These are phyloP conservation scores for Russula griseocarnosa DNA, from an alignment of 768 basidiomycete genomes.

Conservation along the genomic window DNA sequence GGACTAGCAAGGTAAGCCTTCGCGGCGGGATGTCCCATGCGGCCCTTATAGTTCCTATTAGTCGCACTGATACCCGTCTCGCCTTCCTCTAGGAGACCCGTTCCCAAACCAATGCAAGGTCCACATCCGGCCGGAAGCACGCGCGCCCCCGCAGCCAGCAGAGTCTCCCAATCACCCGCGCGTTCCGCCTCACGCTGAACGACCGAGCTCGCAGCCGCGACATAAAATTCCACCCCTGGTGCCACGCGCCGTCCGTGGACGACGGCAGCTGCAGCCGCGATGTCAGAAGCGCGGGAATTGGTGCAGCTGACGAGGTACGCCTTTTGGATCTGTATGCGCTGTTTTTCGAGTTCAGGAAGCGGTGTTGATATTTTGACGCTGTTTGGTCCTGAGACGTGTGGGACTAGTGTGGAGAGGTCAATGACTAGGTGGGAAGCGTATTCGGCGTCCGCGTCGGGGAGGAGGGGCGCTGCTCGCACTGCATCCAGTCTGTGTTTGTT, in stretches of 20 bases:
- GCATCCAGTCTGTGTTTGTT: constrained; percentile 67
- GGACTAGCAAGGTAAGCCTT: constrained; percentile 95
- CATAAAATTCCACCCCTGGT: constrained; percentile 91
- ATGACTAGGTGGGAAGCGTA: constrained; percentile 88
- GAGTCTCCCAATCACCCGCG: constrained; percentile 81
- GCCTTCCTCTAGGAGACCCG: constrained; percentile 89
- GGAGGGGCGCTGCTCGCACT: constrained; percentile 50
- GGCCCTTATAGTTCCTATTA: constrained; percentile 97
- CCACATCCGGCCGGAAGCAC: constrained; percentile 94
- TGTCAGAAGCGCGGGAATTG: constrained; percentile 93
- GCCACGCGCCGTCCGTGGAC: constrained; percentile 78
- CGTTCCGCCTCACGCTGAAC: constrained; percentile 89
- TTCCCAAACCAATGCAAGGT: constrained; percentile 95
- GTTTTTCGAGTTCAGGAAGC: constrained; percentile 72
- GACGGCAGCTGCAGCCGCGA: constrained; percentile 89
- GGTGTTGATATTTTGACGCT: constrained; percentile 97
- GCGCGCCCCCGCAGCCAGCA: constrained; percentile 87
- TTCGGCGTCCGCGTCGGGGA: constrained; percentile 70
- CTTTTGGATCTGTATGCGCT: constrained; percentile 82
- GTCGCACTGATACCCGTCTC: constrained; percentile 96
- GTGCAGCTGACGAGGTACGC: constrained; percentile 99
- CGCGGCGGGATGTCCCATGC: constrained; percentile 96
- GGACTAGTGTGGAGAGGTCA: constrained; percentile 90
- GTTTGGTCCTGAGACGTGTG: constrained; percentile 96
- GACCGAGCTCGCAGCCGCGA: constrained; percentile 88